Evolutionary conservation across 805 yeast species (phyloP).

Genomic region (Millerozyma acaciae): DNA sequence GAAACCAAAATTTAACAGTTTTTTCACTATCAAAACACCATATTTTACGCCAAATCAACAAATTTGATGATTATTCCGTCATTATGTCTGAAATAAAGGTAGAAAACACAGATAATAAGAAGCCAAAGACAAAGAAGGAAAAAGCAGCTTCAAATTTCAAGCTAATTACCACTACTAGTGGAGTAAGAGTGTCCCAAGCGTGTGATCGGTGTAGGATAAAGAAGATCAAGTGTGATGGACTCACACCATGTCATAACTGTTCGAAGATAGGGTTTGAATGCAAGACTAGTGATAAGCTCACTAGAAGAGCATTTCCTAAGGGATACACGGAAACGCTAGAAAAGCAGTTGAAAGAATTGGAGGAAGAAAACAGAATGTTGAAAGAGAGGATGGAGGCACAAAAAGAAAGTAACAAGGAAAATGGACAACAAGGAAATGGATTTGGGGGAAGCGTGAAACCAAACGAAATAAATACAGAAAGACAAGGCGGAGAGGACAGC

Average conservation of each 20-base stretch:
- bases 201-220: slow-evolving; percentile 78
- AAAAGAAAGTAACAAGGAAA: background rate
- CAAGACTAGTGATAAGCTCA: slow-evolving; percentile 66
- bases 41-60: background rate
- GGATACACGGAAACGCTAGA: slow-evolving; percentile 79
- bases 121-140: slow-evolving; percentile 9
- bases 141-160: slow-evolving; percentile 27
- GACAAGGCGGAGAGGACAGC: background rate
- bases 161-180: slow-evolving; percentile 34
- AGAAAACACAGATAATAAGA: background rate
- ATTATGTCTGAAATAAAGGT: slow-evolving; percentile 1
- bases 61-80: too few relatives aligned
- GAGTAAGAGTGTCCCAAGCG: slow-evolving; percentile 66
- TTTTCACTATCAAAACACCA: background rate
- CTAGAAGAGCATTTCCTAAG: slow-evolving; percentile 75
- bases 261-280: slow-evolving; percentile 62
- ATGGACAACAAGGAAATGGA: too few relatives aligned
- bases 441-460: background rate
- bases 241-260: slow-evolving; percentile 69
- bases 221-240: slow-evolving; percentile 74
- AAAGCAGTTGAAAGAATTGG: slow-evolving; percentile 54
- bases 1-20: background rate
- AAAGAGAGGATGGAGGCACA: slow-evolving; percentile 10
- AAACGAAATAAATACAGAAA: background rate
- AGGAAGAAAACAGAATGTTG: slow-evolving; percentile 47